Base-by-base conservation (phyloP, 768 basidiomycete species). In the Calocybe gangraenosa region DNA sequence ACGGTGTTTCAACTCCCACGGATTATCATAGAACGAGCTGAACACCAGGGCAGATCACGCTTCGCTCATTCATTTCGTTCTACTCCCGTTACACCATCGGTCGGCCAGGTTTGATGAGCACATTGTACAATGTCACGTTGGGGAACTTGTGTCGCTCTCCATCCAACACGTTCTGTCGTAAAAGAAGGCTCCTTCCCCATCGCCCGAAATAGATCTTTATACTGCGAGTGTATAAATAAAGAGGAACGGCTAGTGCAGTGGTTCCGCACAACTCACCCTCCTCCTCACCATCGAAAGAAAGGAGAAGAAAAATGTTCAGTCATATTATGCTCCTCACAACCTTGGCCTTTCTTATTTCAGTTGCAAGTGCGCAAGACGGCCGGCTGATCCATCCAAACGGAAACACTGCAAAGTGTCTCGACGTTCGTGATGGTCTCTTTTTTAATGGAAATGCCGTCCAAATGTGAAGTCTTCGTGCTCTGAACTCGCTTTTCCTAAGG, bases 391-490 rank as follows among this genome's bases (percentile, higher is more conserved):
- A 67, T 49, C 61, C 62, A 7, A 54, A 52, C 40, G 48, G 50
- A 5, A 48, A 56, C 23, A 19, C 37, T 2, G 38, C 43, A 3
- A 63, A 65, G 45, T 67, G 61, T 46, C 50, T 65, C 7, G 61
- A 65, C 14, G 64, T 65, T 25, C 62, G 59, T n/a, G 61, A 54
- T 1, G 60, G 48, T 3, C 45, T 54, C 14, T 58, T 57, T 32
- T 51, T 49, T 2, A 60, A 65, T 48, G 62, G 62, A 3, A 63
- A 64, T 0, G 58, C 64, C 6, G 62, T 67, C n/a, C 59, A 67
- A 37, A 58, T 67, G 60, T 66, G 37, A 21, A 59, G 6, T 32
- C 5, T 11, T 6, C 5, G 6, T 6, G 11, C 5, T 28, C 25
- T 28, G 6, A 28, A 28, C 25, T 11, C n/a, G n/a, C n/a, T n/a